These are phyloP conservation scores for Macrolepiota dolichaula DNA, from an alignment of 768 basidiomycete species.

Conservation along the genomic window DNA sequence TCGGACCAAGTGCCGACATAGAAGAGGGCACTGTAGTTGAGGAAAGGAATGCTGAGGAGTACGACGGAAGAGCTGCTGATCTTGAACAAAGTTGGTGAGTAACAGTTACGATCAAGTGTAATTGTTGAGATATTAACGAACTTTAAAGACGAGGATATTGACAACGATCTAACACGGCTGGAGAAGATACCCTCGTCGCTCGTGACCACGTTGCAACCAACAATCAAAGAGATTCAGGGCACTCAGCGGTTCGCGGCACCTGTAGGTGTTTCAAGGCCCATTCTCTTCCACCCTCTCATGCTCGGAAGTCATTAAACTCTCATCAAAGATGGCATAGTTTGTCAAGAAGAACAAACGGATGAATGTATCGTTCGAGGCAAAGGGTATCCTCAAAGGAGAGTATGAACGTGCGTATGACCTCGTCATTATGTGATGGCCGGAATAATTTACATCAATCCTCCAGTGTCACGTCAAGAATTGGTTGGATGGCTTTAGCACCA, in stretches of 20 bases:
- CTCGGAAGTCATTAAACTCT: conserved; percentile 58
- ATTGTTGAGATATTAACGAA: background rate
- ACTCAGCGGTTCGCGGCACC: conserved; percentile 56
- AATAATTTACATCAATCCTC: background rate
- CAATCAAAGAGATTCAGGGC: conserved; percentile 59
- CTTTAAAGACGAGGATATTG: conserved; percentile 56
- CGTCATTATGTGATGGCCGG: background rate
- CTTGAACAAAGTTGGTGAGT: conserved; percentile 57
- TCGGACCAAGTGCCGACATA: conserved; percentile 63
- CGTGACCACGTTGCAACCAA: conserved; percentile 41
- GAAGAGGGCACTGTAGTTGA: conserved; percentile 64
- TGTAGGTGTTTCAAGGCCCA: conserved; percentile 59
- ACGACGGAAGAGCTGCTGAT: conserved; percentile 74
- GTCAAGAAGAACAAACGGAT: conserved; percentile 59
- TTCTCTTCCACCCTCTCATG: conserved; percentile 75
- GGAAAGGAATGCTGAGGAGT: conserved; percentile 65
- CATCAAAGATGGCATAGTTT: conserved; percentile 69
- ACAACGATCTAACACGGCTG: conserved; percentile 48
- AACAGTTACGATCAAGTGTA: background rate
- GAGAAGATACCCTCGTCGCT: conserved; percentile 61
- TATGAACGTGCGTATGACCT: conserved; percentile 51
- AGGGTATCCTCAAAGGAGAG: conserved; percentile 78
- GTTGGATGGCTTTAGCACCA: conserved; percentile 73
- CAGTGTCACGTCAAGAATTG: conserved; percentile 61
- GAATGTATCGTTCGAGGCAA: conserved; percentile 78